phyloP scores from a whole-genome alignment of 169 alveolate genomes.

The Cryptosporidium ryanae region DNA sequence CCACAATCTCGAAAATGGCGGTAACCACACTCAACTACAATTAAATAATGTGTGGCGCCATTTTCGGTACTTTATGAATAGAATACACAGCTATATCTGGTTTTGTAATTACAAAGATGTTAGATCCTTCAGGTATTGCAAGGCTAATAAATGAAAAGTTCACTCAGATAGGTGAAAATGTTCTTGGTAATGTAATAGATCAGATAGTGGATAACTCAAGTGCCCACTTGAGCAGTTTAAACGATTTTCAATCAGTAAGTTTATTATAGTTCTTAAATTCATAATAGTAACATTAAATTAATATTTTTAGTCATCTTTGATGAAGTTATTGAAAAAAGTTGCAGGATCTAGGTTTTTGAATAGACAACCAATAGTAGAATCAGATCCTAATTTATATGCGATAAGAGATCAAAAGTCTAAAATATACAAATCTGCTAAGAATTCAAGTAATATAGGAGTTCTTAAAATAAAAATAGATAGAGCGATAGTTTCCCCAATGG shows the following conservation, averaged over 20 bases:
- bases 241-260: conserved; percentile 75
- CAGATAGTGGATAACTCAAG: conserved; percentile 68
- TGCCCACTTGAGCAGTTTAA: conserved; percentile 65
- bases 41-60: background rate
- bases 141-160: conserved; percentile 64
- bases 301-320: conserved; percentile 48
- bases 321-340: conserved; percentile 56
- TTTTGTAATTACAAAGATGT: conserved; percentile 14
- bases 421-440: conserved; percentile 10
- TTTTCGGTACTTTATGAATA: conserved; percentile 39
- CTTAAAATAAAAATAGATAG: conserved; percentile 17
- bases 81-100: background rate
- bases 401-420: conserved; percentile 6
- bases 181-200: conserved; percentile 58
- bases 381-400: conserved; percentile 49
- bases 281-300: background rate
- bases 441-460: conserved; percentile 33
- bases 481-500: conserved; percentile 74
- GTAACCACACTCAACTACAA: background rate
- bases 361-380: conserved; percentile 61
- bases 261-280: background rate
- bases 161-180: conserved; percentile 73
- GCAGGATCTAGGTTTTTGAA: conserved; percentile 69
- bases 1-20: background rate
- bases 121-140: conserved; percentile 67